Percentiles rank a stretch among this genome's conserved stretches.
phyloP scores from a whole-genome alignment of 768 basidiomycete species.

The Clathrus columnatus region DNA sequence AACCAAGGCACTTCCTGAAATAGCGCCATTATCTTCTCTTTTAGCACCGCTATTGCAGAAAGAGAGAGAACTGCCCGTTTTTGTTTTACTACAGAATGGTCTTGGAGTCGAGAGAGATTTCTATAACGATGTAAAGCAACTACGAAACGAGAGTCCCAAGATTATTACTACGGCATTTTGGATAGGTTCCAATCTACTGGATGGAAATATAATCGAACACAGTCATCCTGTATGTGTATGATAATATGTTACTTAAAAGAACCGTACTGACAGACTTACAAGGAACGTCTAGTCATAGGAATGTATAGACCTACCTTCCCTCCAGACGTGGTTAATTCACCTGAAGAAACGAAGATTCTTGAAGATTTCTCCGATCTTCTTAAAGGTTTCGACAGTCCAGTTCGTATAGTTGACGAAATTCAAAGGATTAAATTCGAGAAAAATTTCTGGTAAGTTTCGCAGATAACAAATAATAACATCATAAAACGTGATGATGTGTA shows the following conservation, averaged over 20 bases:
- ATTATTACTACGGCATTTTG: conserved; percentile 49
- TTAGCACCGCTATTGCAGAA: conserved; percentile 44
- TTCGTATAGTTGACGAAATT: conserved; percentile 46
- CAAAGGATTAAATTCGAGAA: conserved; percentile 54
- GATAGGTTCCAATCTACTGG: conserved; percentile 39
- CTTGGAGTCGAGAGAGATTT: conserved; percentile 61
- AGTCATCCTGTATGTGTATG: conserved; percentile 39
- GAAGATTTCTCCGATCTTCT: conserved; percentile 39
- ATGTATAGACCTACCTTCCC: conserved; percentile 41
- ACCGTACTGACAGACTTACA: not conserved
- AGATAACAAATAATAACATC: not conserved
- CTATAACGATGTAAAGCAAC: conserved; percentile 39
- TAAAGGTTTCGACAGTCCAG: conserved; percentile 37
- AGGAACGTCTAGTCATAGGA: conserved; percentile 49
- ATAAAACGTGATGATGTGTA: not conserved
- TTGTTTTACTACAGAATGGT: conserved; percentile 64
- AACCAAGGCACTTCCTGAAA: conserved; percentile 66
- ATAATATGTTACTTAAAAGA: not conserved
- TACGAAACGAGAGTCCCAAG: conserved; percentile 36
- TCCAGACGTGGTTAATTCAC: conserved; percentile 33
- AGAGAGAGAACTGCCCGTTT: conserved; percentile 42
- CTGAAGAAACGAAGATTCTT: conserved; percentile 33
- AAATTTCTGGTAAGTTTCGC: conserved; percentile 40
- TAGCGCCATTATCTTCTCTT: conserved; percentile 45
- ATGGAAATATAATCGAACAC: conserved; percentile 43